A percentile compares a stretch with the other conserved stretches of the same genome.
phyloP scores from a whole-genome alignment of 345 rosid genomes.

The Noccaea bulbosa region DNA sequence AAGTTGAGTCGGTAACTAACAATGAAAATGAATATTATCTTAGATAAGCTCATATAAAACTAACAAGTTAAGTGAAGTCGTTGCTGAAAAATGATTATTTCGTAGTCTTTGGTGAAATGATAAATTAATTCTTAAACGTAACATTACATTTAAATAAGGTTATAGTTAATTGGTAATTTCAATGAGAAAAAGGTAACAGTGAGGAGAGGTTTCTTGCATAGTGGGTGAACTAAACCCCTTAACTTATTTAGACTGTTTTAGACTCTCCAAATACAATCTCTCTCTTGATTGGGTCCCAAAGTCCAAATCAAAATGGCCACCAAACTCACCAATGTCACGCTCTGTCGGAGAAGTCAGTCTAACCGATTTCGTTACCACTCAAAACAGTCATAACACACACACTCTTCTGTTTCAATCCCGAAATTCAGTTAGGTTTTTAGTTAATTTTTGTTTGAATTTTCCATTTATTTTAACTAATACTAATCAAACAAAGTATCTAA shows the following conservation, averaged over 20 bases:
- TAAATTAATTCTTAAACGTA: conserved; percentile 13
- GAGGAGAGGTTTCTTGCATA: conserved; percentile 29
- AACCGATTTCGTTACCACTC: conserved; percentile 35
- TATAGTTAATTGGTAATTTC: conserved; percentile 32
- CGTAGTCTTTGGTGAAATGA: conserved; percentile 19
- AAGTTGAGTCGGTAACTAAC: conserved; percentile 24
- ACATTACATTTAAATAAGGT: background rate
- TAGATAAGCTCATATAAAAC: conserved; percentile 10
- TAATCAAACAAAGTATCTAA: background rate
- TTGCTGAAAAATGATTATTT: background rate
- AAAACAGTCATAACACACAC: conserved; percentile 32
- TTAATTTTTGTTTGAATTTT: background rate
- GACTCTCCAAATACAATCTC: conserved; percentile 5
- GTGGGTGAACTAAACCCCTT: conserved; percentile 48
- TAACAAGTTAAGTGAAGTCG: conserved; percentile 37
- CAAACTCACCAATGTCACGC: conserved; percentile 45
- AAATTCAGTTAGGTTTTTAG: background rate
- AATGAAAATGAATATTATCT: no score
- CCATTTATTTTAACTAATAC: background rate
- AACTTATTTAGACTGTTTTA: conserved; percentile 26
- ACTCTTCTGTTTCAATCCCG: conserved; percentile 20
- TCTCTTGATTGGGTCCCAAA: conserved; percentile 29
- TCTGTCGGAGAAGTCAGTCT: conserved; percentile 37
- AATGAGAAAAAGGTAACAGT: conserved; percentile 19
- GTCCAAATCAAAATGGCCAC: conserved; percentile 42